Evolutionary conservation across 1,284 basidiomycete species (phyloP), one percentile per base, ranked within the genome.

Genomic region (Inonotus hispidus): DNA sequence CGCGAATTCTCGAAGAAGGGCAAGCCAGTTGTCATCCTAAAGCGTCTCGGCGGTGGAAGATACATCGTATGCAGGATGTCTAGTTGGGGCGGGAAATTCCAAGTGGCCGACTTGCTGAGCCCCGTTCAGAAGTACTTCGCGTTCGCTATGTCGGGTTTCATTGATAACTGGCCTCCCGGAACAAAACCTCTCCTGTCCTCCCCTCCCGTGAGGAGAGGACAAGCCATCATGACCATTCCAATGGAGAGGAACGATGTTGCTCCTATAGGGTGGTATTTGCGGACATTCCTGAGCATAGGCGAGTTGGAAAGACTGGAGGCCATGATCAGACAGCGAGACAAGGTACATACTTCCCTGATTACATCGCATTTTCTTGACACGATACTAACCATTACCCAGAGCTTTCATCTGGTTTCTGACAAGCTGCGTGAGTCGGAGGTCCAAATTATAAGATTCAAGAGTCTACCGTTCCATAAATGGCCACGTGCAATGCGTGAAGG

Each of bases 301-400:
- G 50, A 59, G 27, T 27, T 59, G 32, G 58, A 59, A 41, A 38
- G 58, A 38, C 41, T 59, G 16, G 52, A 59, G 25, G 38, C 19
- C 14, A 19, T 59, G 19, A 53, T 53, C n/a, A 23, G 32, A 6
- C 25, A 32, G 11, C 49, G 58, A 32, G 50, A 25, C 25, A 21
- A 54, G n/a, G 58, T 59, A 16, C 35, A 47, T 53, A 25, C 3
- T 35, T 11, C 8, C n/a, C 39, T 52, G 32, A 32, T 32, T 32
- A 32, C 32, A 32, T 32, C 8, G 8, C 32, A 8, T 3, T 32
- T 8, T 32, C 32, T 8, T 3, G 32, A 8, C 3, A 32, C 8
- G 3, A 8, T 4, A 32, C 32, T 32, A 8, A 32, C 32, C 8
- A 8, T 3, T 32, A 8, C 32, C 16, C 8, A 52, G 50, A 19